A percentile compares a stretch with the other conserved stretches of the same genome.
Evolutionary conservation across 129 eudicot genomes (phyloP).

Genomic region (Rutidosis leptorrhynchoides): DNA sequence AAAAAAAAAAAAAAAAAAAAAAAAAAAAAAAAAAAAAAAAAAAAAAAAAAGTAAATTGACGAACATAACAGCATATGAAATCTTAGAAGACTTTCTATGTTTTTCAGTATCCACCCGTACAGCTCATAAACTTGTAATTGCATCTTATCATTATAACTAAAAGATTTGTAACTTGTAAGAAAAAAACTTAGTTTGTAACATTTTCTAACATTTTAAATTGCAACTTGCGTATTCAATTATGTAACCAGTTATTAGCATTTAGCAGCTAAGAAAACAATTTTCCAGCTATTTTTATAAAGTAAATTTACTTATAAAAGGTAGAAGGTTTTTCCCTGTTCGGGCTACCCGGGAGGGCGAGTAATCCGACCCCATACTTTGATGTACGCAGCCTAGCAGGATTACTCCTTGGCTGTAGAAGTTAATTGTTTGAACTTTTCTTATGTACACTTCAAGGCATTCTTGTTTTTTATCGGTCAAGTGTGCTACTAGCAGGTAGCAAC

Average conservation of each 20-base stretch:
- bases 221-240: not conserved
- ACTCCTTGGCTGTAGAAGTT: no score
- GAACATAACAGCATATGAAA: not conserved
- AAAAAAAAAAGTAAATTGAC: not conserved
- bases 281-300: not conserved
- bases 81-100: not conserved
- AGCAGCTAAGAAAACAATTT: not conserved
- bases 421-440: not conserved
- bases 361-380: no score
- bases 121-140: slow-evolving; percentile 7
- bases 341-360: no score
- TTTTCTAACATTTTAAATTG: not conserved
- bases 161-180: not conserved
- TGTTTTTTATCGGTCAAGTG: not conserved
- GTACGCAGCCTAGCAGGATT: no score
- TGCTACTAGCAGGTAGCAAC: not conserved
- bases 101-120: not conserved
- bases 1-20: no score
- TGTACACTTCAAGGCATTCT: not conserved
- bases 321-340: no score
- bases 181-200: not conserved
- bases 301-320: not conserved
- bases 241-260: not conserved
- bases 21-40: no score
- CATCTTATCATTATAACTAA: not conserved